A percentile compares a stretch with the other conserved stretches of the same genome.
These are phyloP conservation scores for Elsinoe batatas DNA, from an alignment of 2,329 filamentous ascomycete species.

Conservation along the genomic window DNA sequence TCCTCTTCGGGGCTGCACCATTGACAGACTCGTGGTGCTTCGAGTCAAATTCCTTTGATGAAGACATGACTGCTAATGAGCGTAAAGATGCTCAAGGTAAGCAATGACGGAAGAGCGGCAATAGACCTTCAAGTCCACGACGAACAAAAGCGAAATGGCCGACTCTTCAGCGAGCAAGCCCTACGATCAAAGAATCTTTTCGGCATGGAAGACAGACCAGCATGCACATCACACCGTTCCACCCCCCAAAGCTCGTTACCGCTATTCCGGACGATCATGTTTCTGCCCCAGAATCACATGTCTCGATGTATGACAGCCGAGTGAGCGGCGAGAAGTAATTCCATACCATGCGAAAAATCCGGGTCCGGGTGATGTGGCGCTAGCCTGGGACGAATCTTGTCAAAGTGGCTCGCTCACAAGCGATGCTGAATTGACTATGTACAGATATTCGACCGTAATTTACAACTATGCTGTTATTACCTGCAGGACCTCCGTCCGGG, in stretches of 20 bases:
- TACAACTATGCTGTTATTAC: background rate
- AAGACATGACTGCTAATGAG: background rate
- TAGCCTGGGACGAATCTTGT: background rate
- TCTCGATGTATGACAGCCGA: background rate
- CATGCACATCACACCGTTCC: background rate
- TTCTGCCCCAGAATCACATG: background rate
- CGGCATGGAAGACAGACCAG: too few relatives aligned
- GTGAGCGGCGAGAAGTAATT: background rate
- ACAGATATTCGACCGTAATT: background rate
- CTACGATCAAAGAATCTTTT: too few relatives aligned
- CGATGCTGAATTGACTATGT: background rate
- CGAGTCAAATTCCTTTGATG: background rate
- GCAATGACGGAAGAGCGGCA: background rate
- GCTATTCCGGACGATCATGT: background rate
- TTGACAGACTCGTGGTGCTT: slow-evolving; percentile 1
- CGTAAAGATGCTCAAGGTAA: background rate
- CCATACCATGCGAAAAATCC: slow-evolving; percentile 2
- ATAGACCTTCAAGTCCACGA: background rate
- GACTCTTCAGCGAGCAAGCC: too few relatives aligned
- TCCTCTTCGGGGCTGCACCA: background rate
- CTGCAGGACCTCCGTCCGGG: background rate
- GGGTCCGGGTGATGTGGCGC: background rate
- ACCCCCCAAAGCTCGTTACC: background rate
- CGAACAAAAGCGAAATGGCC: background rate
- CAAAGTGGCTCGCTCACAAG: background rate